Conservation (phyloP, 1,284 basidiomycete genomes). For the Malassezia furfur region DNA sequence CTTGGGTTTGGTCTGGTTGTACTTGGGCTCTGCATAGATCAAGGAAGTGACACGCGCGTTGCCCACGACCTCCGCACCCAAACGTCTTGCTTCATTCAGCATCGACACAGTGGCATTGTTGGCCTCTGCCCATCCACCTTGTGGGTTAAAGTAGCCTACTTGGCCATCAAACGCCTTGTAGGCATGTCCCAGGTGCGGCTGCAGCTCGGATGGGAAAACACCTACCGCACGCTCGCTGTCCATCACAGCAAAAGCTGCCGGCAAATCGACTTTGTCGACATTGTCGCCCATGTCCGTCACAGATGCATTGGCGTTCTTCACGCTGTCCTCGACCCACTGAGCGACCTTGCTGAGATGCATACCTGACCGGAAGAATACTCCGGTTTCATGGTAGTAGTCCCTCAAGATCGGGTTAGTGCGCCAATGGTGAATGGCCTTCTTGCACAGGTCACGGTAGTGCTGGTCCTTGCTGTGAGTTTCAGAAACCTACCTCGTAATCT, state of each 20-base stretch:
- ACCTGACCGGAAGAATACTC: conserved; percentile 31
- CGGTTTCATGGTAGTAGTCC: conserved; percentile 34
- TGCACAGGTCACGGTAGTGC: conserved; percentile 60
- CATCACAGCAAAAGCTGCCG: conserved; percentile 18
- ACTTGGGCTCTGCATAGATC: conserved; percentile 14
- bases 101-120: conserved; percentile 59
- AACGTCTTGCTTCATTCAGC: conserved; percentile 55
- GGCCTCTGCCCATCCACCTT: conserved; percentile 78
- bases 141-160: conserved; percentile 61
- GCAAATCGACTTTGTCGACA: not conserved
- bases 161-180: conserved; percentile 20
- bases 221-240: conserved; percentile 12
- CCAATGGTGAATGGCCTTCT: conserved; percentile 65
- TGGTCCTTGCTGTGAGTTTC: conserved; percentile 16
- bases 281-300: not conserved
- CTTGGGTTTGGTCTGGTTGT: conserved; percentile 41
- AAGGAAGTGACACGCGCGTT: conserved; percentile 51
- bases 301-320: conserved; percentile 18
- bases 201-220: conserved; percentile 11
- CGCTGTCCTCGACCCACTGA: conserved; percentile 19
- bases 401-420: conserved; percentile 49
- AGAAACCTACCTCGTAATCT: conserved; percentile 36
- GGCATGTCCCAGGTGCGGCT: conserved; percentile 10
- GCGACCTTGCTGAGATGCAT: not conserved
- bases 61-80: conserved; percentile 59